Conservation (phyloP, 441 rosid genomes). For the Croton laevigatus region DNA sequence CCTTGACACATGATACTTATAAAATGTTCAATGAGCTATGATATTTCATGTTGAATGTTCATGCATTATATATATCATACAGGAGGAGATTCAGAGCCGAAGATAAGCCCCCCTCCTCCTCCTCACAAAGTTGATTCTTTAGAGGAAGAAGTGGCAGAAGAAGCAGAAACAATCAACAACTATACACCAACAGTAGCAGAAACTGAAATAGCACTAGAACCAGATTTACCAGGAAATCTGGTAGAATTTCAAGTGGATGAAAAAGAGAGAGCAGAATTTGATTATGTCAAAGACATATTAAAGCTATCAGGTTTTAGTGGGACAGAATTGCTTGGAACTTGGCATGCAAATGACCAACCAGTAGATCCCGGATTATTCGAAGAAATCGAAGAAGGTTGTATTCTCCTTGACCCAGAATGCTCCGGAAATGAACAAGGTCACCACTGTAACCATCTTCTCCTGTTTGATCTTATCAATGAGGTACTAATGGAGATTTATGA, state of each 20-base stretch:
- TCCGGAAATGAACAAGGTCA: constrained; percentile 36
- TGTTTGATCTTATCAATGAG: constrained; percentile 80
- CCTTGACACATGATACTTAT: background rate
- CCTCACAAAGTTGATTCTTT: constrained; percentile 3
- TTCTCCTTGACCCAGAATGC: constrained; percentile 44
- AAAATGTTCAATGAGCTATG: background rate
- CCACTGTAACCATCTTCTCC: constrained; percentile 41
- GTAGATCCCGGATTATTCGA: constrained; percentile 53
- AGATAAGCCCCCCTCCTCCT: background rate
- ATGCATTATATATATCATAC: background rate
- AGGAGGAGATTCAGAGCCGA: constrained; percentile 5
- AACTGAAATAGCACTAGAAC: constrained; percentile 7
- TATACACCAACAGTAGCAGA: constrained; percentile 14
- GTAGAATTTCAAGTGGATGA: constrained; percentile 34
- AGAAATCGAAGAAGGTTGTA: constrained; percentile 49
- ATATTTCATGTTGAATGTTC: background rate
- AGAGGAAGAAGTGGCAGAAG: constrained; percentile 3
- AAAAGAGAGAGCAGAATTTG: constrained; percentile 47
- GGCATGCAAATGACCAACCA: constrained; percentile 72
- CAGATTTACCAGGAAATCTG: constrained; percentile 22
- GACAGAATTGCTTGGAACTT: constrained; percentile 48
- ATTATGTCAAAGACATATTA: constrained; percentile 70
- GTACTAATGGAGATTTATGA: constrained; percentile 56
- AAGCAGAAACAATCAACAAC: constrained; percentile 15
- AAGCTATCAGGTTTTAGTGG: constrained; percentile 66